Evolutionary conservation across 352 stramenopile genomes (phyloP), one percentile per base, ranked within the genome.

Genomic region (Poterioochromonas sp.): DNA sequence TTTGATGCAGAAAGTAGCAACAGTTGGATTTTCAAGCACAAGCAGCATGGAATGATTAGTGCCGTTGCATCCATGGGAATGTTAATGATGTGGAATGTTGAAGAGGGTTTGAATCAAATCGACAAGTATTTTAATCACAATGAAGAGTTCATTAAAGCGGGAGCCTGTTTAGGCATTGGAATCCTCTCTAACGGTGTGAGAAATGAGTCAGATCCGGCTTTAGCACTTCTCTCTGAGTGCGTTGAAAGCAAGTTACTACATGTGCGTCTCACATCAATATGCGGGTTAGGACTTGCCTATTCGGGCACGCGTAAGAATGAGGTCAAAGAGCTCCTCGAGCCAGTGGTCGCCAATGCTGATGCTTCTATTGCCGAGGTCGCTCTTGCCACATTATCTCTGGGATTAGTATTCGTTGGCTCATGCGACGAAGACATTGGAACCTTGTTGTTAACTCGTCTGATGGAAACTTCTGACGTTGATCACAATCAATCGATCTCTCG

Each of bases 1-100:
- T 49, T 78, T 49, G 70, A 76, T 20, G 53, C 12, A 40, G 39
- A 40, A 85, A 90, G 85, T n/a, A 90, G 90, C 0, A 91, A 98
- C 47, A 89, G 87, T 73, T 99, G 95, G 95, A 83, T 99, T 39
- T 99, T 98, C 87, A 99, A 99, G 86, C 99, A 99, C 89, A 99
- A 99, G 84, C 97, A 98, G 85, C 94, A 98, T 80, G 95, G 95
- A 71, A 99, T 98, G 95, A 95, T 98, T 86, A 95, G 91, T 74
- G 95, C 95, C 0, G 93, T 95, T 0, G 96, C 95, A 20, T 98
- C 94, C 49, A 86, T 99, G 40, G 96, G 95, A 71, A 91, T 97
- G 79, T 95, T 99, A 71, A 92, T 98, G 83, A 86, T 99, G 0
- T 99, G 96, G 96, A 99, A 99, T 84, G 93, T 99, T 1, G 96